A percentile compares a stretch with the other conserved stretches of the same genome.
Evolutionary conservation across 2,329 filamentous ascomycete genomes (phyloP).

Genomic region (Fusarium agapanthi): DNA sequence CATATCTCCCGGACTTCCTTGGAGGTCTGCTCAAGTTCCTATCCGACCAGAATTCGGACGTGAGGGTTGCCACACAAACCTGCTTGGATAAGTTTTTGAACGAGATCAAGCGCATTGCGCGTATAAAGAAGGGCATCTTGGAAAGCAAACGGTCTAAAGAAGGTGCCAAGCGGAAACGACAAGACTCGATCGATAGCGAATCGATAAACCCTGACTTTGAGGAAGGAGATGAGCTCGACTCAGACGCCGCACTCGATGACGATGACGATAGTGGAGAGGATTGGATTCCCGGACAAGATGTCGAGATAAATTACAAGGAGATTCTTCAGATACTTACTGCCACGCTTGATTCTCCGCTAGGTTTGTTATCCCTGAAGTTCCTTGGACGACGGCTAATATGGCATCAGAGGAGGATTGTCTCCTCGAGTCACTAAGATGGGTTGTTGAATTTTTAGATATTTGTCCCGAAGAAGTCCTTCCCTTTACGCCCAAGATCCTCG

Average conservation of each 20-base stretch:
- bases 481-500: slow-evolving; percentile 91
- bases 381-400: slow-evolving; percentile 17
- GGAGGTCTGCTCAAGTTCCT: slow-evolving; percentile 90
- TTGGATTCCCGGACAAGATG: slow-evolving; percentile 97
- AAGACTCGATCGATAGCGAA: slow-evolving; percentile 73
- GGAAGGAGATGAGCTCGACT: slow-evolving; percentile 68
- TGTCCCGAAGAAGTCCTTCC: slow-evolving; percentile 95
- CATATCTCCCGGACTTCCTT: slow-evolving; percentile 90
- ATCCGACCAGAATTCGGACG: slow-evolving; percentile 89
- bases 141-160: slow-evolving; percentile 80
- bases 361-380: slow-evolving; percentile 55
- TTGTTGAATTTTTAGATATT: slow-evolving; percentile 95
- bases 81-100: slow-evolving; percentile 89
- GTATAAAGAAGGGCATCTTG: slow-evolving; percentile 89
- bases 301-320: slow-evolving; percentile 90
- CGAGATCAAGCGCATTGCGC: slow-evolving; percentile 94
- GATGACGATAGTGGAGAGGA: slow-evolving; percentile 80
- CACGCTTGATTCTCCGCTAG: slow-evolving; percentile 83
- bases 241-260: slow-evolving; percentile 65
- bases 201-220: slow-evolving; percentile 68
- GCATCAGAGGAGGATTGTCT: slow-evolving; percentile 85
- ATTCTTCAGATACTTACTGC: slow-evolving; percentile 92
- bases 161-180: slow-evolving; percentile 74
- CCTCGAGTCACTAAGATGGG: slow-evolving; percentile 91
- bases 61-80: slow-evolving; percentile 91